Evolutionary conservation across 2,329 filamentous ascomycete species (phyloP).

Genomic region (Fusarium burgessii): DNA sequence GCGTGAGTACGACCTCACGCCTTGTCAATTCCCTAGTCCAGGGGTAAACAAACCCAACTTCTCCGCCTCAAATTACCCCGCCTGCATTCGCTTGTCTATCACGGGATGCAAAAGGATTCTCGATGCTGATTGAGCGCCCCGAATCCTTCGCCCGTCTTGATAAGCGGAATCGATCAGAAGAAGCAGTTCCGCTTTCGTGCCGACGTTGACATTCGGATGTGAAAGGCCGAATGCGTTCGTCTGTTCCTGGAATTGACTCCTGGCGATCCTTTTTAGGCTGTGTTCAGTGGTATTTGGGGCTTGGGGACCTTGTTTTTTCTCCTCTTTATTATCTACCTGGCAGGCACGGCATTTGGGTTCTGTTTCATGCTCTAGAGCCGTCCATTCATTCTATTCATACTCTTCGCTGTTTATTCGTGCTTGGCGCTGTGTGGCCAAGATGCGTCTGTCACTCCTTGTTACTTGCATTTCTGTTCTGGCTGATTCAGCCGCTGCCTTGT

Average conservation of each 20-base stretch:
- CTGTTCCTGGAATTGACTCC: neutral
- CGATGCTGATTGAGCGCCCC: neutral
- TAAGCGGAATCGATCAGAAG: neutral
- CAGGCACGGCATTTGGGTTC: neutral
- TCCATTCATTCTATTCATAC: neutral
- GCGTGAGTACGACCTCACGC: neutral
- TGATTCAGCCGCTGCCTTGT: slow-evolving; percentile 22
- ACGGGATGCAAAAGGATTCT: neutral
- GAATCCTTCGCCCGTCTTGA: neutral
- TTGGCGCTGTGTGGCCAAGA: slow-evolving; percentile 12
- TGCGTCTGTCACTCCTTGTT: slow-evolving; percentile 28
- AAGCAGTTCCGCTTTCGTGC: neutral
- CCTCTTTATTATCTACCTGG: neutral
- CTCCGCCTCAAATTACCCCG: neutral
- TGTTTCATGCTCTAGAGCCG: neutral
- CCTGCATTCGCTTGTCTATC: neutral
- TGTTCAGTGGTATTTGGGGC: neutral
- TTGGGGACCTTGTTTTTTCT: neutral
- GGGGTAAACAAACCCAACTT: neutral
- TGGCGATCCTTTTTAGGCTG: neutral
- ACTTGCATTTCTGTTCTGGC: slow-evolving; percentile 27
- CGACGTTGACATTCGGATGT: neutral
- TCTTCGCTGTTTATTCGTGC: neutral
- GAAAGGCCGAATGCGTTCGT: neutral
- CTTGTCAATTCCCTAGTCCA: neutral